Evolutionary conservation across 1,139 yeast species (phyloP).

Genomic region (Pneumocystis carinii): DNA sequence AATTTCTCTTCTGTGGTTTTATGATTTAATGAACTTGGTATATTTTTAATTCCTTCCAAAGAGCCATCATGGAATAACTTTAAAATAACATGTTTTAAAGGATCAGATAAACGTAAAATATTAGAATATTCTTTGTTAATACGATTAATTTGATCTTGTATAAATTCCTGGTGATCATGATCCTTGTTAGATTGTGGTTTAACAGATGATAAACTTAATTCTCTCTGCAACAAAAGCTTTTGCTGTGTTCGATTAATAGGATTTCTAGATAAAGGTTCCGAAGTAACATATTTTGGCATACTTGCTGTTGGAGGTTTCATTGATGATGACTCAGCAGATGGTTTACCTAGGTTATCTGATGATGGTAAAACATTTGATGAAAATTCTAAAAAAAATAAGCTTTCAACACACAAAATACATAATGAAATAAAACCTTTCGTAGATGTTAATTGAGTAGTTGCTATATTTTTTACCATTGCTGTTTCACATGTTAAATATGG

Average conservation of each 20-base stretch:
- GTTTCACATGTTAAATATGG: background rate
- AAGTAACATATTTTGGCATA: background rate
- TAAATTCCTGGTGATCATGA: background rate
- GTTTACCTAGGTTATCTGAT: background rate
- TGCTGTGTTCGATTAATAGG: background rate
- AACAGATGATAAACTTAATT: background rate
- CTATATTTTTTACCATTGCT: background rate
- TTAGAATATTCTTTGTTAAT: background rate
- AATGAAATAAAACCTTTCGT: background rate
- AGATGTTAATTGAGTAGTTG: background rate
- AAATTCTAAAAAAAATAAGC: background rate
- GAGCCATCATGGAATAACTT: background rate
- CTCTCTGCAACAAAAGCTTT: background rate
- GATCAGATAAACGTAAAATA: background rate
- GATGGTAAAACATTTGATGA: background rate
- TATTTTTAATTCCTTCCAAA: background rate
- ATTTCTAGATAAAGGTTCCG: background rate
- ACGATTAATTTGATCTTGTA: background rate
- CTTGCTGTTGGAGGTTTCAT: background rate
- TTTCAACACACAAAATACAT: background rate
- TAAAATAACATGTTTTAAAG: background rate
- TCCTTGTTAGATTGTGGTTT: background rate
- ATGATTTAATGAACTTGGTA: background rate
- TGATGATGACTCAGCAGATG: background rate
- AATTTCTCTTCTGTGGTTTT: background rate